Conservation (phyloP, 495 filamentous ascomycete species). For the Tuber microsphaerosporum region DNA sequence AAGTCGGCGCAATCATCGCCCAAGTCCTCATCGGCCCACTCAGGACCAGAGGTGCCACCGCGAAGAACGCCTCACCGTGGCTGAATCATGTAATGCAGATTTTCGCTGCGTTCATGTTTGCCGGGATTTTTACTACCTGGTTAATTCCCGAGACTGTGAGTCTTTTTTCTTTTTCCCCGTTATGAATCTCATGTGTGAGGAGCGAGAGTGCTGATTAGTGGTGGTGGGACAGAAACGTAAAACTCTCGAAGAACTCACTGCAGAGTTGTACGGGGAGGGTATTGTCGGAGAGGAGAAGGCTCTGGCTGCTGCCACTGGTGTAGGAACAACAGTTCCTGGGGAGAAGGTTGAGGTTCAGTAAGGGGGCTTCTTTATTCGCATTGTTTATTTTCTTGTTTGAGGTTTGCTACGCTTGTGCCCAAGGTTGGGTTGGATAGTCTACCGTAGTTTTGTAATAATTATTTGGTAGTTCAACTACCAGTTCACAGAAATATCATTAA, state of each 20-base stretch:
- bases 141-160: slow-evolving; percentile 62
- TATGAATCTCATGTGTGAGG: background rate
- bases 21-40: slow-evolving; percentile 52
- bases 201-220: background rate
- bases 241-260: slow-evolving; percentile 54
- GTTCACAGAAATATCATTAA: too few species aligned
- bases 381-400: background rate
- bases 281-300: slow-evolving; percentile 30
- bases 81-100: slow-evolving; percentile 74
- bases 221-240: slow-evolving; percentile 50
- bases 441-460: background rate
- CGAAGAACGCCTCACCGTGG: slow-evolving; percentile 52
- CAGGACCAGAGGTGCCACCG: slow-evolving; percentile 45
- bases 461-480: too few species aligned
- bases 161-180: background rate
- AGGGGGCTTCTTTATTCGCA: background rate
- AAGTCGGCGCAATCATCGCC: slow-evolving; percentile 66
- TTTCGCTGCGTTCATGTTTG: slow-evolving; percentile 70
- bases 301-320: slow-evolving; percentile 8
- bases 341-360: background rate
- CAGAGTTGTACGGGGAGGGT: slow-evolving; percentile 45
- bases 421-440: background rate
- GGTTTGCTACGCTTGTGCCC: background rate
- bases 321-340: background rate
- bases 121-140: slow-evolving; percentile 57